These are phyloP conservation scores for Cucurbita moschata DNA, from an alignment of 306 rosid genomes.

Conservation along the genomic window DNA sequence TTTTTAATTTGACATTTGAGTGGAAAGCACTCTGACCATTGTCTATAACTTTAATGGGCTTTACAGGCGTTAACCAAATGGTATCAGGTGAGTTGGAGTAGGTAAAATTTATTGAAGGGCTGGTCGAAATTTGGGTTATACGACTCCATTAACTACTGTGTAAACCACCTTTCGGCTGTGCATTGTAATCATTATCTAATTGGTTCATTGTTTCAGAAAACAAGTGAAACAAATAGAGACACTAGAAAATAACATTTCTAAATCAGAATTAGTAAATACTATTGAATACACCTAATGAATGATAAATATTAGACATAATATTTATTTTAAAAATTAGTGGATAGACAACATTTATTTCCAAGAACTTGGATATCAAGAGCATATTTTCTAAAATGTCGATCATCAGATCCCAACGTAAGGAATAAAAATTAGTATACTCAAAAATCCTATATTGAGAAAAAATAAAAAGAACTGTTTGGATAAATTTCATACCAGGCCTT, in stretches of 20 bases:
- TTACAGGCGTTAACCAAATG: too few species aligned
- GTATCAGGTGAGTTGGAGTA: too few species aligned
- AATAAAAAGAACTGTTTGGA: background rate
- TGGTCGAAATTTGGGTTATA: background rate
- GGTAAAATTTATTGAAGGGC: background rate
- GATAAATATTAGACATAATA: background rate
- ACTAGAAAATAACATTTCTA: background rate
- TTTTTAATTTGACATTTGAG: background rate
- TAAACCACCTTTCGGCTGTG: background rate
- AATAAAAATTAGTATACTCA: background rate
- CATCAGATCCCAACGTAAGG: background rate
- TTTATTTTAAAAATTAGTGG: background rate
- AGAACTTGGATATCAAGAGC: background rate
- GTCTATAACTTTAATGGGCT: too few species aligned
- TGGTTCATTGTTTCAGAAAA: too few species aligned
- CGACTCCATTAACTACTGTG: background rate
- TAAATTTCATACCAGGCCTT: constrained; percentile 27
- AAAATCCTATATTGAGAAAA: background rate
- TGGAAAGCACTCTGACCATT: background rate
- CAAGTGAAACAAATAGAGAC: background rate
- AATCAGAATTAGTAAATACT: background rate
- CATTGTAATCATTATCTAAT: too few species aligned
- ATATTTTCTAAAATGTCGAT: background rate
- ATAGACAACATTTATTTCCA: too few species aligned
- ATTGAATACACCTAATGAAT: background rate